Evolutionary conservation across 2,329 filamentous ascomycete species (phyloP), one percentile per base, ranked within the genome.

Genomic region (Aaosphaeria arxii): DNA sequence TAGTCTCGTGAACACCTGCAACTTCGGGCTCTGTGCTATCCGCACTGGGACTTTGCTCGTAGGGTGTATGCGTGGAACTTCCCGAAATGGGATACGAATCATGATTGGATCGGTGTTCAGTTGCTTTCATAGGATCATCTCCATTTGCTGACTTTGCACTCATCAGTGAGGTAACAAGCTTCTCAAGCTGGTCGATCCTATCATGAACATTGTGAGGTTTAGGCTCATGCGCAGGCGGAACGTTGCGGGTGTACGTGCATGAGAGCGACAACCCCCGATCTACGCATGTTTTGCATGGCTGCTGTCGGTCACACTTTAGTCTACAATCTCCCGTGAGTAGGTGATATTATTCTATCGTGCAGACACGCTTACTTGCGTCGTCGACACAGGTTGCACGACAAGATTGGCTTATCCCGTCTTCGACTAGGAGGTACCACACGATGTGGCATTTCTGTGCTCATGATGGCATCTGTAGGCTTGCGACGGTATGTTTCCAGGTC

Each of bases 281-380:
- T n/a, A 62, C 54, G 46, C 65, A 69, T 43, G 62, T 64, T 41
- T 66, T 67, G 49, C 65, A 69, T 42, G 67, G 67, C 42, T 67
- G 61, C 42, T 66, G 62, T 11, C 67, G 60, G 47, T 70, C 66
- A 49, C 67, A 70, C 56, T 68, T 69, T 45, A 70, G 45, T 39
- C 59, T 63, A 17, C 29, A 7, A 13, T 7, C 29, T 13, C 7
- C 11, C 29, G 9, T 30, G 41, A 43, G 7, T 32, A 30, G 39
- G 7, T 32, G 9, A 32, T 32, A 6, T 43, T 32, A 11, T 9
- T 11, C 7, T 4, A 30, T 32, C 11, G 29, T 30, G 11, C 11
- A 13, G 43, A 42, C 7, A 6, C 33, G 47, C 54, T 56, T 40
- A 62, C 61, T 63, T 63, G 48, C 59, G 47, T 47, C 57, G 56